Percentiles rank a stretch among this genome's conserved stretches.
Conservation (phyloP, 257 asterid species). For the Solanum sitiens region DNA sequence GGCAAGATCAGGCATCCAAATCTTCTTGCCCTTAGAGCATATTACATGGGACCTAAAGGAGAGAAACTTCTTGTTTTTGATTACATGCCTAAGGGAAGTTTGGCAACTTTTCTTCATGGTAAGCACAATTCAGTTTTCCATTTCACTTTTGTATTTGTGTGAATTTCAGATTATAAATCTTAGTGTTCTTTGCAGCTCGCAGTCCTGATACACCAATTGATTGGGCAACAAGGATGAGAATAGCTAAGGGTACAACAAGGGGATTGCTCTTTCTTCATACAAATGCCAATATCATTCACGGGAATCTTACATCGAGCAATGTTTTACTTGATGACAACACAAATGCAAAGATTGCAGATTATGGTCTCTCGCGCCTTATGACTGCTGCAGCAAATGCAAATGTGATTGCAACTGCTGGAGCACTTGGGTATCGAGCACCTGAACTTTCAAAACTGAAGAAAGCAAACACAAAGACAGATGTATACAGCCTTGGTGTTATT, state of each 20-base stretch:
- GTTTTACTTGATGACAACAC: constrained; percentile 62
- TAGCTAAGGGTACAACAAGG: constrained; percentile 69
- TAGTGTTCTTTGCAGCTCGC: constrained; percentile 38
- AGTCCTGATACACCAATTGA: constrained; percentile 66
- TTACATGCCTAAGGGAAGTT: constrained; percentile 83
- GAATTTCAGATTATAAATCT: not conserved
- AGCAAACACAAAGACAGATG: constrained; percentile 81
- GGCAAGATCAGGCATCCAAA: constrained; percentile 86
- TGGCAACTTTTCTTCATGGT: constrained; percentile 89
- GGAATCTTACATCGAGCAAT: constrained; percentile 89
- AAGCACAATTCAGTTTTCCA: not conserved
- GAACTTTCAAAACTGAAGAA: constrained; percentile 89
- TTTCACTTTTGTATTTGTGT: not conserved
- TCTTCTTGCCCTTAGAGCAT: constrained; percentile 85
- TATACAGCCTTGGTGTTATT: constrained; percentile 88
- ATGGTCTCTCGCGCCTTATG: constrained; percentile 82
- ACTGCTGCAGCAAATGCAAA: constrained; percentile 82
- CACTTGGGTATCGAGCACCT: constrained; percentile 89
- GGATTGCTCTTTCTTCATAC: constrained; percentile 79
- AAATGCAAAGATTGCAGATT: constrained; percentile 67
- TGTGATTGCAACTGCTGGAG: constrained; percentile 85
- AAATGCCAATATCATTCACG: constrained; percentile 61
- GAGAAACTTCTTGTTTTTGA: constrained; percentile 92
- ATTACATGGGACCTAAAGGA: constrained; percentile 91
- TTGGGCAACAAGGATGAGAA: constrained; percentile 77